Conservation (phyloP, 2,329 filamentous ascomycete species). For the Fusarium chaquense region DNA sequence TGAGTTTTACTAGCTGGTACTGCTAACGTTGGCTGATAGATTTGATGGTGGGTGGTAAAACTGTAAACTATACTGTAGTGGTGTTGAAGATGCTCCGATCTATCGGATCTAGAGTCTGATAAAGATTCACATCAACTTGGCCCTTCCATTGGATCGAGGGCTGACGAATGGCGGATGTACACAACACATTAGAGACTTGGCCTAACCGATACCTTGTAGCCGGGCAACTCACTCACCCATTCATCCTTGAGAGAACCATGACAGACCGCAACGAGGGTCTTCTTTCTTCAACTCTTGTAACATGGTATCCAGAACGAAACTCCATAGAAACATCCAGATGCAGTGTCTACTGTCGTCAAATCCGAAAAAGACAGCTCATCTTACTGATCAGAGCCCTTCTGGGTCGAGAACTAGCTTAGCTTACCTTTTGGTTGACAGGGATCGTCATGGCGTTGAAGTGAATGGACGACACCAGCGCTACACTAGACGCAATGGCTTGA, state of each 20-base stretch:
- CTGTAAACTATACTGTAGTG: background rate
- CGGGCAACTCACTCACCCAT: background rate
- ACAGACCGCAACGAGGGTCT: background rate
- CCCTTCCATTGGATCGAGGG: constrained; percentile 5
- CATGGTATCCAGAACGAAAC: background rate
- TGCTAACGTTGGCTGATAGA: background rate
- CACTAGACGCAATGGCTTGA: constrained; percentile 39
- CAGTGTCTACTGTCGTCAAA: constrained; percentile 21
- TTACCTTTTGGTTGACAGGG: constrained; percentile 37
- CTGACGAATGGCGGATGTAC: constrained; percentile 12
- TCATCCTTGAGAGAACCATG: background rate
- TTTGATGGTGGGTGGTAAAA: constrained; percentile 1
- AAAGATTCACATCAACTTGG: constrained; percentile 10
- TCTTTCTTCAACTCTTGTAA: background rate
- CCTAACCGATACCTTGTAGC: constrained; percentile 11
- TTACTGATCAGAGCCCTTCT: constrained; percentile 14
- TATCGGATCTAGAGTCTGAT: constrained; percentile 31
- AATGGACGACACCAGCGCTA: constrained; percentile 37
- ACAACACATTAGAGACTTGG: background rate
- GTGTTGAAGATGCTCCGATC: constrained; percentile 34
- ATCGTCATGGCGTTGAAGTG: constrained; percentile 16
- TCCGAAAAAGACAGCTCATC: constrained; percentile 36
- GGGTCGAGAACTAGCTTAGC: constrained; percentile 2
- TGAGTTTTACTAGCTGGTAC: background rate
- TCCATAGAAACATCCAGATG: constrained; percentile 3